Evolutionary conservation across 177 flowering plant genomes (phyloP).

Genomic region (Vitis hybrid): DNA sequence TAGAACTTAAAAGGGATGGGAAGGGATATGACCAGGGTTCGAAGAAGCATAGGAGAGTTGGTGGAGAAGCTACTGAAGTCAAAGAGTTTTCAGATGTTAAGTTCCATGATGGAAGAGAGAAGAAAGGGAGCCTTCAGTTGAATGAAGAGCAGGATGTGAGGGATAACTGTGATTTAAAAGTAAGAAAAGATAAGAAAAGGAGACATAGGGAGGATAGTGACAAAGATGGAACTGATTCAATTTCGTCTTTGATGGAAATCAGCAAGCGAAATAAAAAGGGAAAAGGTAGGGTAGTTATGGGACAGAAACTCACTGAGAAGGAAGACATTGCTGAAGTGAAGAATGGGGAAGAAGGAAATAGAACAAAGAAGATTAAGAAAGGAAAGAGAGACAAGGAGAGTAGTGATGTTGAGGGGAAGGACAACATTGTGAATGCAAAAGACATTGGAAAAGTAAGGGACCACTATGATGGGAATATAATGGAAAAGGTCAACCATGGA

Average conservation of each 20-base stretch:
- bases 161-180: background rate
- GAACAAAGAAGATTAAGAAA: conserved; percentile 6
- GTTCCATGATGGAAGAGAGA: background rate
- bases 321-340: conserved; percentile 2
- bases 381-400: conserved; percentile 6
- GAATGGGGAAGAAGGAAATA: background rate
- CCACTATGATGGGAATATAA: too few species aligned
- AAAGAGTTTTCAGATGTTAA: background rate
- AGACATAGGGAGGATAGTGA: background rate
- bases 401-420: background rate
- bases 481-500: too few species aligned
- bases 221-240: background rate
- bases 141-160: background rate
- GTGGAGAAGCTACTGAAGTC: background rate
- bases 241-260: background rate
- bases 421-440: background rate
- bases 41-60: conserved; percentile 1
- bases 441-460: too few species aligned
- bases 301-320: background rate
- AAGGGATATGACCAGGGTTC: background rate
- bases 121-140: background rate
- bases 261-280: background rate
- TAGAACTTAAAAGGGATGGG: background rate
- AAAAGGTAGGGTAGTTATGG: background rate
- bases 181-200: background rate